Evolutionary conservation across 495 filamentous ascomycete genomes (phyloP).

Genomic region (Penicillium pancosmium): DNA sequence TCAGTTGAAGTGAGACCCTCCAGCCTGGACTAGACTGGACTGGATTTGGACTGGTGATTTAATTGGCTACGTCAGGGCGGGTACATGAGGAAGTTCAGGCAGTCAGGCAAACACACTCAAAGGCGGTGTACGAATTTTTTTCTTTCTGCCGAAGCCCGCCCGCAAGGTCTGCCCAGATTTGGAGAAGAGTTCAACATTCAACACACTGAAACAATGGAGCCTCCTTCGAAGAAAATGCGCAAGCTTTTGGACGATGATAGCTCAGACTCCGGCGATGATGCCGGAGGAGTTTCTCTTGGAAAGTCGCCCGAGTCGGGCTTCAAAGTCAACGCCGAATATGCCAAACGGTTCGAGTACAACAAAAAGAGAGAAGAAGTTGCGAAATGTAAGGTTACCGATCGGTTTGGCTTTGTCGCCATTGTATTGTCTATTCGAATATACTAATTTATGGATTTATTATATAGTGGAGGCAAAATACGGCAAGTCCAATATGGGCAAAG

Average conservation of each 20-base stretch:
- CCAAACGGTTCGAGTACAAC: conserved; percentile 89
- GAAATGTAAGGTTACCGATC: conserved; percentile 60
- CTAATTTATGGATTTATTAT: conserved; percentile 17
- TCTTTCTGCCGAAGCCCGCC: conserved; percentile 28
- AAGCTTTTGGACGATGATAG: conserved; percentile 51
- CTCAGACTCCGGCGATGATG: conserved; percentile 59
- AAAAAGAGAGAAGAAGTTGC: conserved; percentile 91
- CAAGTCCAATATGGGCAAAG: conserved; percentile 43
- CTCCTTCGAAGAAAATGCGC: conserved; percentile 50
- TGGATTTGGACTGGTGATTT: conserved; percentile 24
- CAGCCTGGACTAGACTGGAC: conserved; percentile 3
- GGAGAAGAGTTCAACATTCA: conserved; percentile 8
- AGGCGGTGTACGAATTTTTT: conserved; percentile 37
- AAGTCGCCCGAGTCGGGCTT: conserved; percentile 48
- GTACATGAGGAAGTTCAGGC: conserved; percentile 14
- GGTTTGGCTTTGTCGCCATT: conserved; percentile 3
- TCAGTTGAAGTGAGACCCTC: conserved; percentile 11
- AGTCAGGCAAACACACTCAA: conserved; percentile 16
- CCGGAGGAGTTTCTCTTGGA: conserved; percentile 46
- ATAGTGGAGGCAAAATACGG: conserved; percentile 88
- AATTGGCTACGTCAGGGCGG: conserved; percentile 49
- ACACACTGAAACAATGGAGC: conserved; percentile 38
- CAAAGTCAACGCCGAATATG: conserved; percentile 90
- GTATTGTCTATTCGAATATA: neutral
- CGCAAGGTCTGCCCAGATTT: conserved; percentile 12